These are phyloP conservation scores for Gossypium thurberi DNA, from an alignment of 345 rosid genomes.

Conservation along the genomic window DNA sequence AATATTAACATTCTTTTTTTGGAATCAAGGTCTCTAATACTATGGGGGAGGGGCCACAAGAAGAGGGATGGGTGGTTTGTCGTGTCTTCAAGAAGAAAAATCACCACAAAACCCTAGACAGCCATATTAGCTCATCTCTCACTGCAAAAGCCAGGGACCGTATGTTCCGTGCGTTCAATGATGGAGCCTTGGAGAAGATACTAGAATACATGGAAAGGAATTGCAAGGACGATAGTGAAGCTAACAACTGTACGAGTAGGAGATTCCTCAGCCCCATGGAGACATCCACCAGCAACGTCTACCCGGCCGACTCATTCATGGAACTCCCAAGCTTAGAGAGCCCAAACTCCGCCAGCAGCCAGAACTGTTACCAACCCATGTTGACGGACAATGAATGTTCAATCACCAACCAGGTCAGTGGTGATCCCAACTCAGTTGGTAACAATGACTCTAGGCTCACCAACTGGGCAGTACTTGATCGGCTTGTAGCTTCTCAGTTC, in stretches of 20 bases:
- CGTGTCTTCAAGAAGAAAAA: constrained; percentile 72
- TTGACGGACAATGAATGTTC: constrained; percentile 23
- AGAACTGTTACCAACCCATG: constrained; percentile 35
- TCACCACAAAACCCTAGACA: constrained; percentile 50
- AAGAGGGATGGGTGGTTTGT: constrained; percentile 84
- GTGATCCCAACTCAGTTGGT: constrained; percentile 18
- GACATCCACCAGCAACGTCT: constrained; percentile 10
- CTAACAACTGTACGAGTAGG: not conserved
- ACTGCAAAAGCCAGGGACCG: constrained; percentile 24
- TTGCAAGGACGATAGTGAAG: constrained; percentile 37
- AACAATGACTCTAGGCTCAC: constrained; percentile 19
- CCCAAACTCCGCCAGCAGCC: constrained; percentile 40
- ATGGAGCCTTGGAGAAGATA: constrained; percentile 43
- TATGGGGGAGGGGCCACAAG: constrained; percentile 46
- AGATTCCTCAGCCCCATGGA: constrained; percentile 19
- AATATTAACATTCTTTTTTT: not conserved
- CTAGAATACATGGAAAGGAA: constrained; percentile 43
- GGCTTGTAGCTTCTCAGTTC: constrained; percentile 68
- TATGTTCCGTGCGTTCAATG: constrained; percentile 29
- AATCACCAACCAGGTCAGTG: constrained; percentile 30
- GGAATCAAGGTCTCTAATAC: constrained; percentile 36
- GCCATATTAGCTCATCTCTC: constrained; percentile 31
- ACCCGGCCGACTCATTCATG: constrained; percentile 41
- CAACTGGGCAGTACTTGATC: constrained; percentile 67
- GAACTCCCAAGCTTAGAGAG: constrained; percentile 60